Percentiles rank a stretch among this genome's conserved stretches.
Conservation (phyloP, 2,329 filamentous ascomycete genomes). For the Fragosphaeria purpurea region DNA sequence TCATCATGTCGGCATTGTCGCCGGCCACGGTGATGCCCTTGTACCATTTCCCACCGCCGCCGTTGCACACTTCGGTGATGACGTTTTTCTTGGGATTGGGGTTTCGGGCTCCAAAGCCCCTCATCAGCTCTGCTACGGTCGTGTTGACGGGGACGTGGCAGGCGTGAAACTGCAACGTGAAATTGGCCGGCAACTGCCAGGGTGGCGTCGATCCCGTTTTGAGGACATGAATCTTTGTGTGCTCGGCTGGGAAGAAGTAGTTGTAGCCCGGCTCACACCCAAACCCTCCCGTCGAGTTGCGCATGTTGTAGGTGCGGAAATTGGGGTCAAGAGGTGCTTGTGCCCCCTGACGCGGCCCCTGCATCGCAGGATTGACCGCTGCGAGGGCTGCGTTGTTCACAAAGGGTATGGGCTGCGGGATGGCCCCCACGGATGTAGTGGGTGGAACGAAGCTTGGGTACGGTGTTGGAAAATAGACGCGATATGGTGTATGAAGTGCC, state of each 20-base stretch:
- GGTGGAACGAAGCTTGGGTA: too few relatives aligned
- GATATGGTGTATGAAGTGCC: too few relatives aligned
- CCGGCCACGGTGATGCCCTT: constrained; percentile 42
- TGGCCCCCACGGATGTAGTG: too few relatives aligned
- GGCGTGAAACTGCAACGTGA: constrained; percentile 35
- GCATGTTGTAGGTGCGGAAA: constrained; percentile 43
- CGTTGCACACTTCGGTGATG: constrained; percentile 45
- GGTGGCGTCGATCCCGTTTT: constrained; percentile 36
- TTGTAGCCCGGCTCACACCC: constrained; percentile 54
- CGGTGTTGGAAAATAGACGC: too few relatives aligned
- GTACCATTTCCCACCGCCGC: constrained; percentile 49
- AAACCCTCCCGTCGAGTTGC: constrained; percentile 46
- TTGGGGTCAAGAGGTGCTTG: constrained; percentile 32
- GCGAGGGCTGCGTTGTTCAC: too few relatives aligned
- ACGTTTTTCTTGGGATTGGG: constrained; percentile 40
- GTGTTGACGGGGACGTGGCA: constrained; percentile 43
- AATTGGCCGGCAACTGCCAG: constrained; percentile 38
- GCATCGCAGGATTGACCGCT: too few relatives aligned
- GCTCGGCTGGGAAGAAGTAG: constrained; percentile 48
- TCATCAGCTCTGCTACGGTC: constrained; percentile 46
- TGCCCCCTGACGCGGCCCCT: constrained; percentile 23
- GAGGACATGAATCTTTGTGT: constrained; percentile 52
- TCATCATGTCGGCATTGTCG: constrained; percentile 36
- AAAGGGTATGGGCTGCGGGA: not conserved
- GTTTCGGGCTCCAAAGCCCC: constrained; percentile 48